Evolutionary conservation across 2,329 filamentous ascomycete species (phyloP), one percentile per base, ranked within the genome.

Genomic region (Annulohypoxylon truncatum): DNA sequence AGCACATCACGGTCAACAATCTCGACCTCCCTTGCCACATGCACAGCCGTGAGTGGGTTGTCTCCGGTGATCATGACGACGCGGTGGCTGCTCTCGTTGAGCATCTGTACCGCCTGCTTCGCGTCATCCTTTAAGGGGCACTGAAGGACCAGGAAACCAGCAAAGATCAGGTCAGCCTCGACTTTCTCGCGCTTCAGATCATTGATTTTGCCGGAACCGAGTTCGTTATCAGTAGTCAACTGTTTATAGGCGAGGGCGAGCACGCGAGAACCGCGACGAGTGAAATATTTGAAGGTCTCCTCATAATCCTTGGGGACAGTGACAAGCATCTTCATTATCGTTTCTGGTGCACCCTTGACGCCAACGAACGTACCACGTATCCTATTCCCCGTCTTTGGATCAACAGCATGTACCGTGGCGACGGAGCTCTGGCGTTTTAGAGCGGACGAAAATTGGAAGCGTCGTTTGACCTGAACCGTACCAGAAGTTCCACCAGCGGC

Each of bases 51-150:
- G 55, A 99, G 86, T 10, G 96, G 95, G 78, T 99, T 99, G 79
- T 99, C 96, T 77, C 96, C 96, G 65, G 96, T 99, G 71, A 99
- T 99, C 96, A 99, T 99, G 73, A 99, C 92, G 48, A 97, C 94
- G 73, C 96, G 93, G 79, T 99, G 96, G 81, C 94, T 98, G 80
- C 95, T 98, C 83, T 99, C 96, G 77, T 97, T 99, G 73, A 99
- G 87, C 93, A 98, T 97, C 71, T 92, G 93, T 40, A 99, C 93
- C 38, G 96, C 90, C 78, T 96, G 90, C 81, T 96, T 92, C 48
- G 96, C 96, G 78, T 99, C 96, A 24, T 97, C 94, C 82, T 99
- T 99, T 61, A 99, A 85, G 4, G 96, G 96, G 75, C 94, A 97
- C 79, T 97, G 95, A 28, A 99, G 84, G 54, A 99, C 94, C 68